These are phyloP conservation scores for Drechslera avenae DNA, from an alignment of 2,329 filamentous ascomycete species.

Conservation along the genomic window DNA sequence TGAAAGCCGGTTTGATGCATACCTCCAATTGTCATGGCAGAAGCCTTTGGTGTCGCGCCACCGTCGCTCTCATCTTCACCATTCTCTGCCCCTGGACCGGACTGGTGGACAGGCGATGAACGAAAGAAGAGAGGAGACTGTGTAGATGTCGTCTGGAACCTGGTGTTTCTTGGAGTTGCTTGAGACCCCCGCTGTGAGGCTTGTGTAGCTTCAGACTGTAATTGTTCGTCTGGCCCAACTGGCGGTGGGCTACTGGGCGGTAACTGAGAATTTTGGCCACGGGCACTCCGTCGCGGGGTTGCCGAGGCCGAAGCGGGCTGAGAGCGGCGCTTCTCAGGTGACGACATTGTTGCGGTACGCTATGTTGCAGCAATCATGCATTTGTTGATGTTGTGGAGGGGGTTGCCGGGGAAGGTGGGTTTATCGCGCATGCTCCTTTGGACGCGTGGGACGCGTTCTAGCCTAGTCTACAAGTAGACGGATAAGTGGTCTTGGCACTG, in stretches of 20 bases:
- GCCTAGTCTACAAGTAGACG: slow-evolving; percentile 18
- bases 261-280: slow-evolving; percentile 60
- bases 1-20: slow-evolving; percentile 26
- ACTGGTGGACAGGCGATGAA: slow-evolving; percentile 61
- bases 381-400: slow-evolving; percentile 13
- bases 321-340: slow-evolving; percentile 62
- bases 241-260: slow-evolving; percentile 56
- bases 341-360: slow-evolving; percentile 60
- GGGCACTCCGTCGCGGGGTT: slow-evolving; percentile 61
- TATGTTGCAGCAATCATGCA: slow-evolving; percentile 10
- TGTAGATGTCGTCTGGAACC: slow-evolving; percentile 55
- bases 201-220: slow-evolving; percentile 51
- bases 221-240: slow-evolving; percentile 51
- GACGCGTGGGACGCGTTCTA: slow-evolving; percentile 34
- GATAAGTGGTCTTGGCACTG: slow-evolving; percentile 16
- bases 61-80: slow-evolving; percentile 59
- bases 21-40: slow-evolving; percentile 67
- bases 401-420: slow-evolving; percentile 21
- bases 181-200: slow-evolving; percentile 47
- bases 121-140: slow-evolving; percentile 78
- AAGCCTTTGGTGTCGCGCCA: slow-evolving; percentile 74
- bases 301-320: slow-evolving; percentile 60
- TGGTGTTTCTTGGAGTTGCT: slow-evolving; percentile 55
- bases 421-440: slow-evolving; percentile 24
- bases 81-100: slow-evolving; percentile 47